Evolutionary conservation across 1,139 yeast genomes (phyloP).

Genomic region (Hanseniaspora uvarum): DNA sequence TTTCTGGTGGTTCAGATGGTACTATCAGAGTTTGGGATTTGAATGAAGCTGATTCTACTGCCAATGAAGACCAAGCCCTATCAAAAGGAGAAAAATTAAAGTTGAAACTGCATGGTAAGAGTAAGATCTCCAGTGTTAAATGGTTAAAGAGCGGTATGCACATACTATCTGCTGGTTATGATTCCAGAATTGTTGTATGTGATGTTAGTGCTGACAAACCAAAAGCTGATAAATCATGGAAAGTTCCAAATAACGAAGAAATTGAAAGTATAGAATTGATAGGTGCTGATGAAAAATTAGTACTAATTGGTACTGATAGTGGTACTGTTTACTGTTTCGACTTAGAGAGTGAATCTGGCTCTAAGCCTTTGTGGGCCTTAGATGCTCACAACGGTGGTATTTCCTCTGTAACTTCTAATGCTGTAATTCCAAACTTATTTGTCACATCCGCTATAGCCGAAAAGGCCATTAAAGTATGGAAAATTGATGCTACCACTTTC

Average conservation of each 20-base stretch:
- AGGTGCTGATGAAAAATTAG: conserved; percentile 51
- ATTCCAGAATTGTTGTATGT: conserved; percentile 62
- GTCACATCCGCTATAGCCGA: conserved; percentile 90
- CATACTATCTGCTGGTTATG: conserved; percentile 86
- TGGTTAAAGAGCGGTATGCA: conserved; percentile 58
- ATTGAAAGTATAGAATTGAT: conserved; percentile 69
- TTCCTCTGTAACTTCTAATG: conserved; percentile 66
- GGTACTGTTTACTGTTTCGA: conserved; percentile 89
- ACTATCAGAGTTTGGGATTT: conserved; percentile 95
- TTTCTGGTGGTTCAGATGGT: conserved; percentile 90
- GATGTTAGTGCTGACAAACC: conserved; percentile 67
- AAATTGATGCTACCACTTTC: conserved; percentile 34
- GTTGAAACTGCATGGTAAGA: conserved; percentile 35
- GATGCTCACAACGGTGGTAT: conserved; percentile 96
- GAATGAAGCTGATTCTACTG: conserved; percentile 38
- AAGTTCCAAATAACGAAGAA: conserved; percentile 62
- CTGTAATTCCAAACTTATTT: conserved; percentile 59
- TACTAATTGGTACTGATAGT: conserved; percentile 83
- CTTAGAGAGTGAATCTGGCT: conserved; percentile 47
- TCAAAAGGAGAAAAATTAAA: conserved; percentile 14
- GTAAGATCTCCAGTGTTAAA: conserved; percentile 74
- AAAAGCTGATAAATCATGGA: conserved; percentile 52
- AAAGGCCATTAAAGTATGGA: conserved; percentile 80
- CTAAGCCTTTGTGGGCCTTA: conserved; percentile 79
- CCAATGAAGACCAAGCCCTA: not conserved